Evolutionary conservation across 352 stramenopile genomes (phyloP), one percentile per base, ranked within the genome.

Genomic region (Globisporangium nodosum): DNA sequence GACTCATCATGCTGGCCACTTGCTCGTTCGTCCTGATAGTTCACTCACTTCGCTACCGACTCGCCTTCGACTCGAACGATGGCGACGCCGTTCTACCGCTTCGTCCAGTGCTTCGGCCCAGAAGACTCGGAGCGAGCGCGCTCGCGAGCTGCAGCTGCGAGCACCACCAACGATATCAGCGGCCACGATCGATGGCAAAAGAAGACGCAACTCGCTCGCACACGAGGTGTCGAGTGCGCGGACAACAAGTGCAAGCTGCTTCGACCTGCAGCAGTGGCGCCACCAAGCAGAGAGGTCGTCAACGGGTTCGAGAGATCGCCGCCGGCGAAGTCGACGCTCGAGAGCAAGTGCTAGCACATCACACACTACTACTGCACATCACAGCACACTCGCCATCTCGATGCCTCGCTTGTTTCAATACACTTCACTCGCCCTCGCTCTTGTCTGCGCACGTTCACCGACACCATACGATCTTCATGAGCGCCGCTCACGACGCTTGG

Each of bases 51-150:
- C 46, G 46, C 24, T 9, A 15, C 46, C 46, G 24, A 33, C 11
- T 16, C 46, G 8, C 46, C 11, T 31, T 20, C 31, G 20, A 30
- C 21, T 30, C 45, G 6, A 49, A 49, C 46, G 9, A 56, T 56
- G 51, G 51, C 51, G 11, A 31, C 20, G n/a, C 35, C 35, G n/a
- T 48, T 56, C 51, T 48, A 56, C 37, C 37, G 51, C 51, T 56
- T 56, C 51, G 51, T 56, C 40, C 37, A 48, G 51, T 56, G 33
- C 35, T 46, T 46, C 21, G 51, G 51, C 11, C 35, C 51, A 18
- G 40, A 56, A 46, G 51, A 56, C 51, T 46, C 51, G 12, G 33
- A 33, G 11, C 21, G 13, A 5, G 8, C 51, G 35, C 51, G 33
- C 33, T 21, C 51, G 21, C 37, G n/a, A 37, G 51, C 35, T 20